Percentiles rank a stretch among this genome's conserved stretches.
These are phyloP conservation scores for Mucor indicus DNA, from an alignment of 371 early-diverging fungal species.

Conservation along the genomic window DNA sequence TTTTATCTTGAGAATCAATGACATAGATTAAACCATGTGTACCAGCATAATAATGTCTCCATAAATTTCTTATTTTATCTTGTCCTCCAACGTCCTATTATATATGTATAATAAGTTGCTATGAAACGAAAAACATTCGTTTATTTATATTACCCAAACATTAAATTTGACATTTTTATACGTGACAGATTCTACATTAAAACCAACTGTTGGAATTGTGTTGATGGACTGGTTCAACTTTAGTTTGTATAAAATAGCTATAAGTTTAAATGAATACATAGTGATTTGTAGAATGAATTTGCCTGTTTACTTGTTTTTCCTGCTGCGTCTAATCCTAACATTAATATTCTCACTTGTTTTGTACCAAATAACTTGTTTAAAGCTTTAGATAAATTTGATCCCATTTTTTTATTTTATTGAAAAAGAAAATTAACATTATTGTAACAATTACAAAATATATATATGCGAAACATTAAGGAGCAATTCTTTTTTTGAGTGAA, in stretches of 20 bases:
- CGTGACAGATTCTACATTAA: slow-evolving; percentile 83
- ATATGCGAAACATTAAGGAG: too few relatives aligned
- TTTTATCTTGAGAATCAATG: slow-evolving; percentile 78
- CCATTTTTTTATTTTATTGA: background rate
- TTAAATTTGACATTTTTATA: slow-evolving; percentile 90
- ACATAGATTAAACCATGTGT: slow-evolving; percentile 87
- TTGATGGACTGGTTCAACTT: slow-evolving; percentile 83
- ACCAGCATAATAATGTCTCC: slow-evolving; percentile 87
- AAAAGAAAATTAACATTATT: too few relatives aligned
- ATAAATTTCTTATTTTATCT: slow-evolving; percentile 85
- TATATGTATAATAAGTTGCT: background rate
- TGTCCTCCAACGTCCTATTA: slow-evolving; percentile 85
- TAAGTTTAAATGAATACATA: too few relatives aligned
- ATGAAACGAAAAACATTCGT: background rate
- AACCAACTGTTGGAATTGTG: slow-evolving; percentile 88
- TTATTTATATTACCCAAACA: slow-evolving; percentile 62
- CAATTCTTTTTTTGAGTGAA: too few relatives aligned
- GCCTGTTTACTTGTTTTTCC: slow-evolving; percentile 95
- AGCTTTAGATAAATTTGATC: slow-evolving; percentile 55
- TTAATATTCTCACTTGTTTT: slow-evolving; percentile 86
- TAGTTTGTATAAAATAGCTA: slow-evolving; percentile 86
- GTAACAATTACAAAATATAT: too few relatives aligned
- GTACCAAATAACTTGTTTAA: slow-evolving; percentile 70
- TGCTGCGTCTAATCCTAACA: slow-evolving; percentile 92
- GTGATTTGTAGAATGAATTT: too few relatives aligned